Base-by-base conservation (phyloP, 805 yeast species). In the Monosporozyma yasuniensis region DNA sequence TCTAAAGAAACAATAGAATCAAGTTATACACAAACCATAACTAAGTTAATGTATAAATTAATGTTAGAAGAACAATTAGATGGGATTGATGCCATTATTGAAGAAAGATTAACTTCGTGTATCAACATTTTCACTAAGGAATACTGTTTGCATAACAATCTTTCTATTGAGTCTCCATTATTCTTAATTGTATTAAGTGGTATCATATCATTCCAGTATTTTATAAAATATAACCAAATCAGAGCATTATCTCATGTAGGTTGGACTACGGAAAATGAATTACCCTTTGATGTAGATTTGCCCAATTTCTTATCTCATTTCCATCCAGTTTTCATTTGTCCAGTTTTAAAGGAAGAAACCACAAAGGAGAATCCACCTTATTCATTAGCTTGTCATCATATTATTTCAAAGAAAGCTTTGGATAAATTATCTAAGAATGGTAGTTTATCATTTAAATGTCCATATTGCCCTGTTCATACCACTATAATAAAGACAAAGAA, bases 281-380 rank as follows among this genome's bases (percentile, higher is more conserved):
- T 83, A 16, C 86, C 87, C 3, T 80, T 81, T 47, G 84, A 78
- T 54, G 74, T 80, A 19, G 71, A 71, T 28, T 64, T 83, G 19
- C 88, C 89, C 1, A 62, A 64, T 0, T 65, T 65, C 22, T 62
- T 80, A 46, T 76, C 75, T 49, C 59, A 60, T 39, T 81, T 74
- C 62, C 88, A 83, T 59, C 78, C 87, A 1, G 72, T 83, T 1
- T 83, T 81, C 59, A 83, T 83, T 3, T 83, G 89, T 59, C 89
- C 89, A 0, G 84, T 83, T 1, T 71, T 80, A 14, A 81, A 81
- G 59, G 84, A 80, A 53, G 86, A 81, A 58, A 78, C 81, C 2
- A 81, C 86, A 1, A 68, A 65, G 12, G 70, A 66, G 18, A 80
- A 81, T 56, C 86, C 85, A n/a, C 83, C 87, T 3, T 74, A 75